These are phyloP conservation scores for Epichloe gansuensis DNA, from an alignment of 2,329 filamentous ascomycete species.

Conservation along the genomic window DNA sequence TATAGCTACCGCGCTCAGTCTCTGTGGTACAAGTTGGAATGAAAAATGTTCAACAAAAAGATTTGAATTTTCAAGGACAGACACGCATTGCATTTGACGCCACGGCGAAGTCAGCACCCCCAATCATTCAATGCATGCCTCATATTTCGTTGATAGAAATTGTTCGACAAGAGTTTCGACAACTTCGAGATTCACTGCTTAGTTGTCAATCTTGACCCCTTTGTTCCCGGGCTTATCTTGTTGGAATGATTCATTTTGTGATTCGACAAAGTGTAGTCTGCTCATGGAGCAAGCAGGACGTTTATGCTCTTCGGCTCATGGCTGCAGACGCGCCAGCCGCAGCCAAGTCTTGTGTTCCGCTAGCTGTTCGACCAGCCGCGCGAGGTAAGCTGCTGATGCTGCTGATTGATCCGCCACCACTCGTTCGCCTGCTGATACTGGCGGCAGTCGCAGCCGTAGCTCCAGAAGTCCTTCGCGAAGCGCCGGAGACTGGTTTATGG, in stretches of 20 bases:
- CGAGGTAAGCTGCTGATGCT: conserved; percentile 42
- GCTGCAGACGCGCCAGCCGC: conserved; percentile 46
- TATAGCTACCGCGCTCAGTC: not conserved
- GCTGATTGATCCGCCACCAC: conserved; percentile 26
- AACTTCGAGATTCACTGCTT: not conserved
- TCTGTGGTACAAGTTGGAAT: conserved; percentile 2
- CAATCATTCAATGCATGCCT: conserved; percentile 1
- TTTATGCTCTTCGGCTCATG: conserved; percentile 40
- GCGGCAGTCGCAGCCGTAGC: conserved; percentile 27
- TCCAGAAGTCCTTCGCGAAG: conserved; percentile 30
- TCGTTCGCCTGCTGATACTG: conserved; percentile 39
- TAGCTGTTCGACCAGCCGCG: conserved; percentile 43
- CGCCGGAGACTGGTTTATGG: conserved; percentile 40
- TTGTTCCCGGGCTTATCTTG: not conserved
- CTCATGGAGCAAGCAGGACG: not conserved
- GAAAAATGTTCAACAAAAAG: conserved; percentile 1
- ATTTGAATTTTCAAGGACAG: not conserved
- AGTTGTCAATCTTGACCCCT: not conserved
- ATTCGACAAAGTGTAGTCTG: not conserved
- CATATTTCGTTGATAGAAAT: not conserved
- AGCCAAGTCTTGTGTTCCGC: conserved; percentile 46
- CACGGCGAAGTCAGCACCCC: not conserved
- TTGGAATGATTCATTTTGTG: not conserved
- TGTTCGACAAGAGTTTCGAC: not conserved
- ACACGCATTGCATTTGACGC: conserved; percentile 1